Conservation (phyloP, 2,329 filamentous ascomycete genomes). For the Myriosclerotinia scirpicola region DNA sequence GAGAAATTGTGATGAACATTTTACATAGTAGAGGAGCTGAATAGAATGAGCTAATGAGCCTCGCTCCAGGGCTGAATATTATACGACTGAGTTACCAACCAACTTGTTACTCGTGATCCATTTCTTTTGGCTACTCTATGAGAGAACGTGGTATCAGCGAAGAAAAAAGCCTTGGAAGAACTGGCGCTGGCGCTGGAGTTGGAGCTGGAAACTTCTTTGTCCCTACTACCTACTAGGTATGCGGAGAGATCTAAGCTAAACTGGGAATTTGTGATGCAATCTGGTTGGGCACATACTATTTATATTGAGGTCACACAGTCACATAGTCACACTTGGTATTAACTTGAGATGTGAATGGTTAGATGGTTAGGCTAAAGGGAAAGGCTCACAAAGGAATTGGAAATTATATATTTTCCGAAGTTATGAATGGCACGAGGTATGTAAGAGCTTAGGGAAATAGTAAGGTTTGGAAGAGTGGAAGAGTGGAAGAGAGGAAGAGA, state of each 20-base stretch:
- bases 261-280: slow-evolving; percentile 13
- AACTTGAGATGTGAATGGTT: slow-evolving; percentile 9
- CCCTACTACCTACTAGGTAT: background rate
- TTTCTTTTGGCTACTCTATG: background rate
- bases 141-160: background rate
- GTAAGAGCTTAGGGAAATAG: background rate
- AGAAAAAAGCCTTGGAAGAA: background rate
- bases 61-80: slow-evolving; percentile 14
- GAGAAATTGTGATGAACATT: slow-evolving; percentile 11
- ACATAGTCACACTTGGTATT: background rate
- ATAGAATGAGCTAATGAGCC: slow-evolving; percentile 1
- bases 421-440: background rate
- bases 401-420: background rate
- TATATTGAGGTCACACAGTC: slow-evolving; percentile 2
- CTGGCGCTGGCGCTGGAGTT: background rate
- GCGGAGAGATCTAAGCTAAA: background rate
- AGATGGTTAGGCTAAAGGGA: background rate
- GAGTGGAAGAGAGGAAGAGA: too few species aligned
- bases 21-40: background rate
- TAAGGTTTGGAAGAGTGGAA: background rate
- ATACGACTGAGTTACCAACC: background rate
- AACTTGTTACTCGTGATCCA: background rate
- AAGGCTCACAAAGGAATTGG: slow-evolving; percentile 4
- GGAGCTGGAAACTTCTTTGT: slow-evolving; percentile 7
- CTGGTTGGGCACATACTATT: background rate